Base-by-base conservation (phyloP, 2,329 filamentous ascomycete genomes). In the Xylaria sp. region DNA sequence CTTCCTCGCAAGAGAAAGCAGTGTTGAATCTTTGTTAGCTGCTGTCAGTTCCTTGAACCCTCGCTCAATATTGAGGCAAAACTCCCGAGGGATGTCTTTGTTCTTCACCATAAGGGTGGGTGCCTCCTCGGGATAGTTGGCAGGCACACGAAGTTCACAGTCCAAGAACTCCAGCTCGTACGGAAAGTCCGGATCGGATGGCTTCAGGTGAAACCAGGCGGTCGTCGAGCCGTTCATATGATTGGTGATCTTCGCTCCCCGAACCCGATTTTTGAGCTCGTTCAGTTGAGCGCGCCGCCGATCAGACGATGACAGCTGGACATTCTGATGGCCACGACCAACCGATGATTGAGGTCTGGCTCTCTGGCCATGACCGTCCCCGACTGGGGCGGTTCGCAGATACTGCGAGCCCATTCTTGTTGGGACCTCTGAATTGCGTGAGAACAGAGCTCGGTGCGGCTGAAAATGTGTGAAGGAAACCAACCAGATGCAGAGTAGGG, bases 141-240 rank as follows among this genome's bases (percentile, higher is more conserved):
- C 71, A 1, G 90, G 90, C 18, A 94, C 79, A 54, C 77, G 80
- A 44, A 94, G 75, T 49, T 84, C 78, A 70, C 89, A 92, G 47
- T 89, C 80, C 37, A 94, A 77, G 46, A 81, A 77, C 30, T 85
- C 80, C 69, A 93, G 77, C 62, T 92, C 88, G 72, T 90, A 93
- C 0, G 90, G 88, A 68, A 94, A 93, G 69, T 94, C 90, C 0
- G 90, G 90, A 70, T 94, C 90, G 4, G 90, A 91, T 4, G 90
- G 90, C 10, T 75, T 76, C 62, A 94, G 75, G 55, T 79, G 83
- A 72, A 93, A 90, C 8, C 78, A 74, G 46, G 92, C 73, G 13
- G 82, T 79, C 0, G 83, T 84, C 2, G 78, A 78, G 53, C 82
- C 79, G 61, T 80, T 73, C 5, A 68, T 11, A 69, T 74, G 9